phyloP scores from a whole-genome alignment of 2,329 filamentous ascomycete species.

The Penicillium sp. region DNA sequence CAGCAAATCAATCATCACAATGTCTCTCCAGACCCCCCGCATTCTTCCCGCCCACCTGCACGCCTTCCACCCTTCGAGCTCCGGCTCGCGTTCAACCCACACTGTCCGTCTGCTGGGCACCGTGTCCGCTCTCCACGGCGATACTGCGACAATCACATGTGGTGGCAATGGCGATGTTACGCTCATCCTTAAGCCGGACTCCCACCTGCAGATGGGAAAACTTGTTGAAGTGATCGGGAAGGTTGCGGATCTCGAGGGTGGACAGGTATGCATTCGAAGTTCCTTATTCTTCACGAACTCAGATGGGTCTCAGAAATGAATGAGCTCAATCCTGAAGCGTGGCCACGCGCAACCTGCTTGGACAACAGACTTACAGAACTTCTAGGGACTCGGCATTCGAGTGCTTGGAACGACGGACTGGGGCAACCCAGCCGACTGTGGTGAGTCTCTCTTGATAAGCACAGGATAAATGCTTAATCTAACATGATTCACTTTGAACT shows the following conservation, averaged over 20 bases:
- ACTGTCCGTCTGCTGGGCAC: slow-evolving; percentile 84
- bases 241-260: slow-evolving; percentile 43
- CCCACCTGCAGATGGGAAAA: slow-evolving; percentile 45
- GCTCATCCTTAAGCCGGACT: slow-evolving; percentile 64
- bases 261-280: slow-evolving; percentile 30
- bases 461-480: background rate
- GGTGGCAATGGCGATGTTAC: slow-evolving; percentile 67
- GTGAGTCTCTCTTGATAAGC: slow-evolving; percentile 26
- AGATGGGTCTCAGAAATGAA: background rate
- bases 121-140: slow-evolving; percentile 77
- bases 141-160: slow-evolving; percentile 75
- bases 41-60: slow-evolving; percentile 78
- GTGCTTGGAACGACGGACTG: slow-evolving; percentile 45
- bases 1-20: slow-evolving; percentile 38
- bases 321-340: background rate
- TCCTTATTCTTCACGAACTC: background rate
- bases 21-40: slow-evolving; percentile 76
- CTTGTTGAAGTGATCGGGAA: slow-evolving; percentile 49
- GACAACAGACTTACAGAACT: slow-evolving; percentile 3
- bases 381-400: slow-evolving; percentile 39
- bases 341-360: background rate
- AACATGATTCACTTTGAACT: background rate
- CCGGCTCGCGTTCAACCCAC: slow-evolving; percentile 45
- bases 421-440: slow-evolving; percentile 40
- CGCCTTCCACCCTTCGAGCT: slow-evolving; percentile 60